Evolutionary conservation across 1,284 basidiomycete species (phyloP), one percentile per base, ranked within the genome.

Genomic region (Cryptococcus hybrid): DNA sequence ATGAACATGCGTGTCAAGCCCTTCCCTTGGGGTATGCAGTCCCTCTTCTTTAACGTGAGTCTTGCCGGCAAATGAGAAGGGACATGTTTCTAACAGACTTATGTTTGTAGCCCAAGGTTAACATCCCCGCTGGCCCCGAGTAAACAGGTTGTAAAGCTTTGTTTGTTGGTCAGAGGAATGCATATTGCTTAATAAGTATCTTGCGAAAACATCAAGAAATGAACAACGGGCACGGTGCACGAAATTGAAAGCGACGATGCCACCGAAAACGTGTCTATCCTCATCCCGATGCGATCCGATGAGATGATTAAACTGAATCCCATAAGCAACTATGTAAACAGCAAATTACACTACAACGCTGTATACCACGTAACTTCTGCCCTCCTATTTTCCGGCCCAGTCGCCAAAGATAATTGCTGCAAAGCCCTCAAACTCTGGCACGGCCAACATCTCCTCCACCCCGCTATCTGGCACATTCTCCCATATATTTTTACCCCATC

Each of bases 391-490:
- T 7, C 65, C 64, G 24, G 75, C 73, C 75, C 75, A 78, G 64
- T 78, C 77, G 7, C 73, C 77, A 64, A 77, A 78, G 24, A 78
- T 67, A 51, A 78, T 62, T 0, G 75, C 75, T 5, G 74, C 67
- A 58, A 78, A 77, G 3, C 66, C 65, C 62, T 77, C 73, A 52
- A 65, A 73, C 52, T 77, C 75, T 15, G 65, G 64, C 11, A 74
- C 55, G 6, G 65, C 59, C 43, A 74, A 56, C 52, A 77, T 45
- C 6, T 64, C 52, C 66, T 77, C 77, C 9, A 78, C 67, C 7
- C 74, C 74, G 46, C 62, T 64, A 57, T 75, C 77, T 5, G 77
- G 77, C 7, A 76, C 56, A 8, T 67, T 70, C 53, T 75, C 73
- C 76, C 76, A 78, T 3, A 78, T 70, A n/a, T 64, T 63, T 51